Percentiles rank a stretch among this genome's conserved stretches.
Evolutionary conservation across 1,284 basidiomycete genomes (phyloP).

Genomic region (Ganoderma multipileum): DNA sequence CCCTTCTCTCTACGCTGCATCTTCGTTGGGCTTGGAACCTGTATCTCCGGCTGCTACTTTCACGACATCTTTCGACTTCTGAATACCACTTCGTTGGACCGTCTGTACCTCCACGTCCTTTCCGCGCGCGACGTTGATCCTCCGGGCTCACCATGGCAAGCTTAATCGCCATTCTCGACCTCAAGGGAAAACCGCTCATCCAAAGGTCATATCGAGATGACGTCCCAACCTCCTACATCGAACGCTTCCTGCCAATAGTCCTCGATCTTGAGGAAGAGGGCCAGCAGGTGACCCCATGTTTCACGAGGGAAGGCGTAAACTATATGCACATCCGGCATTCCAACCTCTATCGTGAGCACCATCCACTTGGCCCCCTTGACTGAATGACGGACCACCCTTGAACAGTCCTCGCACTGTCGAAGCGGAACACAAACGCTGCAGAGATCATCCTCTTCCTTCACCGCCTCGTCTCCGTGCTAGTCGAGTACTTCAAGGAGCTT

Average conservation of each 20-base stretch:
- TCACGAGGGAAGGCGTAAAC: conserved; percentile 93
- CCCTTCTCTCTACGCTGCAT: neutral
- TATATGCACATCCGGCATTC: conserved; percentile 99
- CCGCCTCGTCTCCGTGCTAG: conserved; percentile 86
- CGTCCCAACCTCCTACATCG: conserved; percentile 88
- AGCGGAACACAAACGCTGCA: conserved; percentile 95
- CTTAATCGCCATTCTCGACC: conserved; percentile 93
- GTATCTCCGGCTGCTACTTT: neutral
- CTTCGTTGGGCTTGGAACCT: neutral
- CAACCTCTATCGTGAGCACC: conserved; percentile 89
- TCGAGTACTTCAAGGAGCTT: conserved; percentile 99
- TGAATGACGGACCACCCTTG: neutral
- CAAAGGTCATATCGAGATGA: conserved; percentile 99
- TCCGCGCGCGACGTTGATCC: neutral
- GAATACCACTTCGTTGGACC: neutral
- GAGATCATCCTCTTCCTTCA: conserved; percentile 98
- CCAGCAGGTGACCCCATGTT: conserved; percentile 93
- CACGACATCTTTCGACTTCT: neutral
- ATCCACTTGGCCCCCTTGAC: neutral
- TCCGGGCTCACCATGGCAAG: conserved; percentile 51
- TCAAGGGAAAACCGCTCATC: conserved; percentile 98
- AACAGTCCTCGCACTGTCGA: conserved; percentile 93
- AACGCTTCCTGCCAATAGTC: conserved; percentile 93
- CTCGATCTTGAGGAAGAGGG: conserved; percentile 99
- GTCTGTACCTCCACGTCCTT: neutral